Evolutionary conservation across 169 alveolate species (phyloP).

Genomic region (Cryptosporidium baileyi): DNA sequence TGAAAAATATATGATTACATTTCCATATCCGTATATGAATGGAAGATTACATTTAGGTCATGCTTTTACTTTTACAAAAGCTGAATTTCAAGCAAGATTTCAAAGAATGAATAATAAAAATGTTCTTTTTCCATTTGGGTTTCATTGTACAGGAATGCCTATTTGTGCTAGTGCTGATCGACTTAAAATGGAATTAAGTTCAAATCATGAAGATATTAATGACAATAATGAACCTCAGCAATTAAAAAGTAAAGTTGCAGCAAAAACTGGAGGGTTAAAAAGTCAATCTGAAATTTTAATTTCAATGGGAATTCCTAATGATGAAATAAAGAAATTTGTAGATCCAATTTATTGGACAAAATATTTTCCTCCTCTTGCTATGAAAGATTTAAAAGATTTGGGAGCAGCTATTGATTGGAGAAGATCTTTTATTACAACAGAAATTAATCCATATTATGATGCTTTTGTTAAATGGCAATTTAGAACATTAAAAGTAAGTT

Average conservation of each 20-base stretch:
- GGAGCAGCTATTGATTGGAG: slow-evolving; percentile 96
- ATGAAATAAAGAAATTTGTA: slow-evolving; percentile 92
- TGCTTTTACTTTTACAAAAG: slow-evolving; percentile 94
- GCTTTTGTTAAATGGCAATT: slow-evolving; percentile 98
- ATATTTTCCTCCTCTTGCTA: slow-evolving; percentile 96
- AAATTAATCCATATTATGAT: slow-evolving; percentile 96
- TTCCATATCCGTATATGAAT: slow-evolving; percentile 99
- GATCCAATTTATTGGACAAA: slow-evolving; percentile 97
- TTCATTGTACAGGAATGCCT: slow-evolving; percentile 99
- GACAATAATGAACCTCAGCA: slow-evolving; percentile 54
- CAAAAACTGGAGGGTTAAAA: slow-evolving; percentile 84
- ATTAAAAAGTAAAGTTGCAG: slow-evolving; percentile 85
- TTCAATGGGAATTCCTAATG: slow-evolving; percentile 92
- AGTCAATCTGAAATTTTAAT: slow-evolving; percentile 90
- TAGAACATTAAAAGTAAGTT: slow-evolving; percentile 85
- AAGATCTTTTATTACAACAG: slow-evolving; percentile 98
- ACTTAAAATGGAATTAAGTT: slow-evolving; percentile 84
- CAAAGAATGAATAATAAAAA: slow-evolving; percentile 93
- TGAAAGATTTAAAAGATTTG: slow-evolving; percentile 87
- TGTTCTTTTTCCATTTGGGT: slow-evolving; percentile 96
- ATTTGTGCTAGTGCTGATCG: slow-evolving; percentile 96
- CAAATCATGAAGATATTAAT: slow-evolving; percentile 12
- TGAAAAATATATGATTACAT: slow-evolving; percentile 92
- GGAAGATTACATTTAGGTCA: slow-evolving; percentile 99
- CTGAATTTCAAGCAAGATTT: slow-evolving; percentile 96